Evolutionary conservation across 202 grass and related monocot genomes (phyloP).

Genomic region (Thinopyrum obtusiflorum): DNA sequence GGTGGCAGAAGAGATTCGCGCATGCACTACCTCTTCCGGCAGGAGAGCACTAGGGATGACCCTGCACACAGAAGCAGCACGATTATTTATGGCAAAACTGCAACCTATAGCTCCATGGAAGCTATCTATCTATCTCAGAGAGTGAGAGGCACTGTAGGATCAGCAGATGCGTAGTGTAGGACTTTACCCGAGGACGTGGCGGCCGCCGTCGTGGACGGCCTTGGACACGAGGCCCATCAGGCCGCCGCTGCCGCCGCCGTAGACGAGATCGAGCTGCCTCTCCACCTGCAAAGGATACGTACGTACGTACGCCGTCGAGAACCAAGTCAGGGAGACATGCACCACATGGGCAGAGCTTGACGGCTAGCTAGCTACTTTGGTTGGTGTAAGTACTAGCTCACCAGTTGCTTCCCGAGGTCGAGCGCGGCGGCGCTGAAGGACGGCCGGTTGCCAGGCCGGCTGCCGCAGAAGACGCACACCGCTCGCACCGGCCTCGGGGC

Average conservation of each 20-base stretch:
- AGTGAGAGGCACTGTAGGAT: not conserved
- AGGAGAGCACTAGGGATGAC: slow-evolving; percentile 81
- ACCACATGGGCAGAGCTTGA: no score
- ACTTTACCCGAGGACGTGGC: slow-evolving; percentile 78
- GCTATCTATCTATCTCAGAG: not conserved
- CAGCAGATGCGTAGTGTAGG: not conserved
- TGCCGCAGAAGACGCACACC: slow-evolving; percentile 96
- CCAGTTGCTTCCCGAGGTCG: slow-evolving; percentile 80
- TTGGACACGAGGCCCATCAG: slow-evolving; percentile 85
- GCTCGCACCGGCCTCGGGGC: slow-evolving; percentile 29
- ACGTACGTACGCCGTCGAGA: not conserved
- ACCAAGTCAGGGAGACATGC: not conserved
- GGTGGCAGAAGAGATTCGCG: slow-evolving; percentile 15
- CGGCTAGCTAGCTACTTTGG: no score
- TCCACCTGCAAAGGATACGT: slow-evolving; percentile 44
- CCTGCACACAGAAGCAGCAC: slow-evolving; percentile 35
- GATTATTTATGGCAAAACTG: not conserved
- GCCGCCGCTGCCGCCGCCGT: slow-evolving; percentile 85
- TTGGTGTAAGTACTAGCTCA: not conserved
- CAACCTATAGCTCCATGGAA: not conserved
- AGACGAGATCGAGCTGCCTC: slow-evolving; percentile 70
- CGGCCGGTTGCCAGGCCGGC: slow-evolving; percentile 65
- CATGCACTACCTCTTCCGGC: slow-evolving; percentile 50
- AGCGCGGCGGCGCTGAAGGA: slow-evolving; percentile 75
- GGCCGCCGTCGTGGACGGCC: slow-evolving; percentile 70